Conservation (phyloP, 805 yeast genomes). For the Saccharomyces paradoxus region DNA sequence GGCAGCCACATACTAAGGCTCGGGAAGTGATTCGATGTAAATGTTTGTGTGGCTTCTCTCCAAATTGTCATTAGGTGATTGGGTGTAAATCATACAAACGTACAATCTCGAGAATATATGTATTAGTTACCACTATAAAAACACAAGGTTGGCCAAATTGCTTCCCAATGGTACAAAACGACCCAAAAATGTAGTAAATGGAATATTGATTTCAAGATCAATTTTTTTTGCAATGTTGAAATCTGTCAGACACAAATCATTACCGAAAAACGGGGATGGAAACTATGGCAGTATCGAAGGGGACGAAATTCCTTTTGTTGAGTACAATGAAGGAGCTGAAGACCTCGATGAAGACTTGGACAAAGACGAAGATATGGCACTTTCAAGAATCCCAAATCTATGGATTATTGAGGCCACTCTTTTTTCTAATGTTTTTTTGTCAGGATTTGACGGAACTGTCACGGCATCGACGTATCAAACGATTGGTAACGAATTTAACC, state of each 20-base stretch:
- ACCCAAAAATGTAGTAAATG: not conserved
- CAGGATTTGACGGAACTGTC: conserved; percentile 42
- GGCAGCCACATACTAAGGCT: not conserved
- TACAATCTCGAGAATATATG: not conserved
- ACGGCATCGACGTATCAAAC: conserved; percentile 42
- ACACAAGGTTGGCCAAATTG: not conserved
- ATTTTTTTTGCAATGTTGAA: not conserved
- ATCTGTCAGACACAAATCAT: not conserved
- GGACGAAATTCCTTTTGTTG: not conserved
- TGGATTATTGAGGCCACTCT: conserved; percentile 31
- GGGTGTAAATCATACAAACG: not conserved
- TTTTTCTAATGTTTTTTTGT: conserved; percentile 34
- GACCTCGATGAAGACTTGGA: conserved; percentile 5
- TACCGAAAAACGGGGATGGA: not conserved
- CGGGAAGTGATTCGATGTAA: not conserved
- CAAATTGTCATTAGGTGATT: too few species aligned
- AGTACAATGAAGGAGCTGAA: not conserved
- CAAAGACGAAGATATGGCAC: conserved; percentile 7
- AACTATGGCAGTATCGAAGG: not conserved
- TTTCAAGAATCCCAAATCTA: conserved; percentile 18
- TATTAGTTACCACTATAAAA: not conserved
- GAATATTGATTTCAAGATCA: not conserved
- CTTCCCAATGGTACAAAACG: not conserved
- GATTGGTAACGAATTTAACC: conserved; percentile 36
- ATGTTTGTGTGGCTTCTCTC: not conserved